A percentile compares a stretch with the other conserved stretches of the same genome.
Conservation (phyloP, 2,329 filamentous ascomycete genomes). For the Xylariaceae sp. region DNA sequence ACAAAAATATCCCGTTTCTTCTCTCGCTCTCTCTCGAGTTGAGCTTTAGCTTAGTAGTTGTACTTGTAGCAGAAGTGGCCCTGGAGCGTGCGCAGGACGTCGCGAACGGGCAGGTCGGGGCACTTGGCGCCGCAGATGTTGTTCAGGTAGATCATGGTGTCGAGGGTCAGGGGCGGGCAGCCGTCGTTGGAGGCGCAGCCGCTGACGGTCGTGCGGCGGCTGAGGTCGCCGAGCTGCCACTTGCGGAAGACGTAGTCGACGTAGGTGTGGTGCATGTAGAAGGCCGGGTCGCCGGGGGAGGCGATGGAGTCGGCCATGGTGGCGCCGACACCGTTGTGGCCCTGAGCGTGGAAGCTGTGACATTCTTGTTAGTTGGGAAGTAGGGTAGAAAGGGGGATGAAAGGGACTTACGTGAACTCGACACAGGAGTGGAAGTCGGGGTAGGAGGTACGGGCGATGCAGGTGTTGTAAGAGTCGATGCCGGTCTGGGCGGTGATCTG, state of each 20-base stretch:
- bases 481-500: constrained; percentile 27
- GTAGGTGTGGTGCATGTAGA: constrained; percentile 34
- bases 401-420: constrained; percentile 28
- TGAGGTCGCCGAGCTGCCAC: constrained; percentile 27
- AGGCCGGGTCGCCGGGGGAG: constrained; percentile 31
- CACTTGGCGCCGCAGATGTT: constrained; percentile 28
- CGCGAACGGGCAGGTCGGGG: constrained; percentile 28
- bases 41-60: constrained; percentile 23
- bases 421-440: constrained; percentile 31
- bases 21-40: no score
- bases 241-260: constrained; percentile 30
- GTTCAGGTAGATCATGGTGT: constrained; percentile 27
- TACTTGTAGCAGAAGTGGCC: constrained; percentile 30
- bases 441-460: constrained; percentile 25
- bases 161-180: constrained; percentile 29
- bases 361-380: no score
- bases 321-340: constrained; percentile 33
- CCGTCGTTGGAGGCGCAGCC: constrained; percentile 27
- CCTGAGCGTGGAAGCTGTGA: constrained; percentile 32
- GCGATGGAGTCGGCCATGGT: constrained; percentile 32
- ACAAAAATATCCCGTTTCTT: neutral
- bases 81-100: constrained; percentile 25
- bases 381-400: neutral
- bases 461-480: constrained; percentile 24
- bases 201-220: constrained; percentile 28